These are phyloP conservation scores for Sporodiniella umbellata DNA, from an alignment of 371 early-diverging fungal species.

Conservation along the genomic window DNA sequence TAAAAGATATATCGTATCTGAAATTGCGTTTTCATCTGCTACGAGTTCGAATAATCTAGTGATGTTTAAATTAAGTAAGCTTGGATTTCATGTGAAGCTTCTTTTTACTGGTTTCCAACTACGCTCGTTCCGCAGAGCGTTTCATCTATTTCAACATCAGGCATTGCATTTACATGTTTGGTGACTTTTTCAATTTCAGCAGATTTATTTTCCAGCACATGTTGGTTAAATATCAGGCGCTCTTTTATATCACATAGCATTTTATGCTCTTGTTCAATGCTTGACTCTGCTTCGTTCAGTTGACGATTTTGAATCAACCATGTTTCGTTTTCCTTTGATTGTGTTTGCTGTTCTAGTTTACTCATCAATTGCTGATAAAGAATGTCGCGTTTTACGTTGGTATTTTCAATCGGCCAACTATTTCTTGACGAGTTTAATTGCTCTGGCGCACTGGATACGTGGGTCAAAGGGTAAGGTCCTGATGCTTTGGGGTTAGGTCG, in stretches of 20 bases:
- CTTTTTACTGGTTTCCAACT: slow-evolving; percentile 75
- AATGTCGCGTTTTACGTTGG: slow-evolving; percentile 27
- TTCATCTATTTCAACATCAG: slow-evolving; percentile 67
- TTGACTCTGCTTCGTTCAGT: slow-evolving; percentile 64
- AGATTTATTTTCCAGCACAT: slow-evolving; percentile 54
- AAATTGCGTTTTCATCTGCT: slow-evolving; percentile 87
- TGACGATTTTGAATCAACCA: slow-evolving; percentile 52
- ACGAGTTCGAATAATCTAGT: slow-evolving; percentile 73
- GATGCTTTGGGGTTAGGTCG: slow-evolving; percentile 20
- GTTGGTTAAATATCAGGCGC: slow-evolving; percentile 57
- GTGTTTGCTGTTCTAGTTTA: slow-evolving; percentile 38
- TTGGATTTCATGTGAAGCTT: no score
- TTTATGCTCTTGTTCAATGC: slow-evolving; percentile 55
- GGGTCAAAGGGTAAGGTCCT: slow-evolving; percentile 41
- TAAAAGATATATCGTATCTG: slow-evolving; percentile 89
- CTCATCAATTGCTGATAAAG: slow-evolving; percentile 43
- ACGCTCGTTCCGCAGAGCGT: slow-evolving; percentile 65
- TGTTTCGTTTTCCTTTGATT: slow-evolving; percentile 56
- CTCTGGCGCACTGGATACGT: slow-evolving; percentile 79
- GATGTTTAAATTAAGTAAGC: not conserved
- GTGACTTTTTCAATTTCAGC: slow-evolving; percentile 52
- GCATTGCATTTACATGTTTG: slow-evolving; percentile 50
- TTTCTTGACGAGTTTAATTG: slow-evolving; percentile 1
- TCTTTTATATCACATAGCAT: slow-evolving; percentile 49
- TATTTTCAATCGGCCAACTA: slow-evolving; percentile 1